Percentiles rank a stretch among this genome's conserved stretches.
Evolutionary conservation across 805 yeast species (phyloP).

Genomic region (Wickerhamomyces subpelliculosus): DNA sequence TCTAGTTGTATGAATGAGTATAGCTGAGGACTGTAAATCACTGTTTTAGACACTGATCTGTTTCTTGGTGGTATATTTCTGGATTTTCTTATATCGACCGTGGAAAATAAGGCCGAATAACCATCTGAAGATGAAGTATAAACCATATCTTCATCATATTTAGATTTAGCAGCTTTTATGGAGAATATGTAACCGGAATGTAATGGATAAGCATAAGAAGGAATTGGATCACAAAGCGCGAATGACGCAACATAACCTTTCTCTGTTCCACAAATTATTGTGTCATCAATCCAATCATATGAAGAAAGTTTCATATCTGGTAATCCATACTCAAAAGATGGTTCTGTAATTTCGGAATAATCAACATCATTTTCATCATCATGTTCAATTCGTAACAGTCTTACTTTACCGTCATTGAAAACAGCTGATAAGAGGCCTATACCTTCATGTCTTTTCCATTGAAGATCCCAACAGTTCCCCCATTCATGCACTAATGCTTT

Average conservation of each 20-base stretch:
- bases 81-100: slow-evolving; percentile 23
- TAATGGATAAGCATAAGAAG: slow-evolving; percentile 31
- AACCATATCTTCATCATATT: slow-evolving; percentile 25
- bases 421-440: slow-evolving; percentile 44
- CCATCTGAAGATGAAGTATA: slow-evolving; percentile 38
- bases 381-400: slow-evolving; percentile 34
- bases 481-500: slow-evolving; percentile 30
- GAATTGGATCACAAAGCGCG: slow-evolving; percentile 24
- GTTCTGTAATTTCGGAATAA: slow-evolving; percentile 12
- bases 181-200: slow-evolving; percentile 32
- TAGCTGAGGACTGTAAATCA: slow-evolving; percentile 25
- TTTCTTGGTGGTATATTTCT: slow-evolving; percentile 23
- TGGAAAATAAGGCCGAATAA: slow-evolving; percentile 27
- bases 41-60: slow-evolving; percentile 24
- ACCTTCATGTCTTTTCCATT: slow-evolving; percentile 31
- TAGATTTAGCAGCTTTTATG: slow-evolving; percentile 27
- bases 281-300: slow-evolving; percentile 38
- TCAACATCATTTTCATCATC: slow-evolving; percentile 3
- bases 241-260: slow-evolving; percentile 59
- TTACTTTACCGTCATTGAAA: slow-evolving; percentile 52
- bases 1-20: slow-evolving; percentile 35
- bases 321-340: slow-evolving; percentile 22
- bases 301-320: slow-evolving; percentile 33
- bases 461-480: slow-evolving; percentile 38
- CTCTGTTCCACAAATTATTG: slow-evolving; percentile 47